A percentile compares a stretch with the other conserved stretches of the same genome.
phyloP scores from a whole-genome alignment of 148 eudicot species.

The Rhododendron mucronatum region DNA sequence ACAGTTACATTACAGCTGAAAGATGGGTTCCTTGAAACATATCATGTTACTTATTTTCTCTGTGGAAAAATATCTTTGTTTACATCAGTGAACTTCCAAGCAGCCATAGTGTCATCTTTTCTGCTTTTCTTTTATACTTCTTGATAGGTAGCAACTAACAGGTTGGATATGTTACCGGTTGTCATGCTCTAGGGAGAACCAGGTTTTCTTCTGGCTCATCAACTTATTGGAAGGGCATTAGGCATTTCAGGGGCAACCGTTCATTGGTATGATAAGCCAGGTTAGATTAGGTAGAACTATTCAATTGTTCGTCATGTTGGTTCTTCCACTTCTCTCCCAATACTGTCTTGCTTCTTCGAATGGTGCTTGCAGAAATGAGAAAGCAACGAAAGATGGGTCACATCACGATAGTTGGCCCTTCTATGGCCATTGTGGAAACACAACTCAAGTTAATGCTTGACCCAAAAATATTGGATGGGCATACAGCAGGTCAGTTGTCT shows the following conservation, averaged over 20 bases:
- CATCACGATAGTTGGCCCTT: slow-evolving; percentile 74
- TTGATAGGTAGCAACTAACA: neutral
- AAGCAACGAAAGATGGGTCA: slow-evolving; percentile 96
- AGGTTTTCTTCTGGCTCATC: slow-evolving; percentile 70
- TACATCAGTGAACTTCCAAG: neutral
- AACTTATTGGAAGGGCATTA: slow-evolving; percentile 57
- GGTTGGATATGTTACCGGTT: neutral
- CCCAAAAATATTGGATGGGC: slow-evolving; percentile 40
- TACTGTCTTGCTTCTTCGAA: neutral
- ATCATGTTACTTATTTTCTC: neutral
- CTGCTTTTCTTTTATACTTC: neutral
- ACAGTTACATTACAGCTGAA: neutral
- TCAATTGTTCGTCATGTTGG: neutral
- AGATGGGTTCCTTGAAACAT: neutral
- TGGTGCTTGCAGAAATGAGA: slow-evolving; percentile 60
- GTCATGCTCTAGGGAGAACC: slow-evolving; percentile 57
- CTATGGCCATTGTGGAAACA: slow-evolving; percentile 62
- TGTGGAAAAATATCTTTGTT: neutral
- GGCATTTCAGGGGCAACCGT: slow-evolving; percentile 20
- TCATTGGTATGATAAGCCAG: slow-evolving; percentile 97
- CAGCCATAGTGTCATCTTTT: neutral
- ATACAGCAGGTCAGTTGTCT: slow-evolving; percentile 30
- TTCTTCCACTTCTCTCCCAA: neutral
- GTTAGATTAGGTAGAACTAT: slow-evolving; percentile 29
- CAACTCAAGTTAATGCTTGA: slow-evolving; percentile 48